A percentile compares a stretch with the other conserved stretches of the same genome.
Evolutionary conservation across 805 yeast genomes (phyloP).

Genomic region (Candida adriatica): DNA sequence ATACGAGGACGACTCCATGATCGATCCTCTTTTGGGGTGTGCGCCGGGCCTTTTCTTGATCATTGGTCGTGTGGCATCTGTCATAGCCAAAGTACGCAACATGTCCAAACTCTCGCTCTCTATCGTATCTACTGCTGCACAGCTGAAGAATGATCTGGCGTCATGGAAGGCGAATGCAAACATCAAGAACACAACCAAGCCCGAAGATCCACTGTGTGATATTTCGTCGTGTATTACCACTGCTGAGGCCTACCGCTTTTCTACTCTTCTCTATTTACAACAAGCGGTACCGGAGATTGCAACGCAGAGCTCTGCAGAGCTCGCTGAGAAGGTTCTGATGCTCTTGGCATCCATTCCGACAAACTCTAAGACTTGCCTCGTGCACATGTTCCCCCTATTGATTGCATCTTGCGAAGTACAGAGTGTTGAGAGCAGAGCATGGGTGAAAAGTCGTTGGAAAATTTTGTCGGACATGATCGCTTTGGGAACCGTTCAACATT

Average conservation of each 20-base stretch:
- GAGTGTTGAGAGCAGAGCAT: slow-evolving; percentile 50
- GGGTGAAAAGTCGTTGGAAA: slow-evolving; percentile 57
- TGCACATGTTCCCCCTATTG: slow-evolving; percentile 60
- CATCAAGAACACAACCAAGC: slow-evolving; percentile 26
- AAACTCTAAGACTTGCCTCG: slow-evolving; percentile 45
- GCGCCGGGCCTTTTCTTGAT: slow-evolving; percentile 58
- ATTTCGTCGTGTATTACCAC: slow-evolving; percentile 56
- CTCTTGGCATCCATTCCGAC: slow-evolving; percentile 58
- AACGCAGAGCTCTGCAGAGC: slow-evolving; percentile 41
- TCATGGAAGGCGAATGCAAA: slow-evolving; percentile 46
- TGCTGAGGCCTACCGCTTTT: slow-evolving; percentile 61
- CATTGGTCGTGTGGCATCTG: slow-evolving; percentile 55
- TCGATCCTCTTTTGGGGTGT: slow-evolving; percentile 64
- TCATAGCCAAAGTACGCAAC: slow-evolving; percentile 42
- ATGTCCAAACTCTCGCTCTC: slow-evolving; percentile 35
- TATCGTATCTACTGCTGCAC: slow-evolving; percentile 48
- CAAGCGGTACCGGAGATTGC: slow-evolving; percentile 71
- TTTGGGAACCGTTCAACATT: slow-evolving; percentile 61
- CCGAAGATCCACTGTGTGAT: slow-evolving; percentile 46
- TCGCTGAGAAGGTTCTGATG: slow-evolving; percentile 56
- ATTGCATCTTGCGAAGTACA: slow-evolving; percentile 62
- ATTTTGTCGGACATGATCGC: slow-evolving; percentile 45
- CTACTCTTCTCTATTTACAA: slow-evolving; percentile 53
- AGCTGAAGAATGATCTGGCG: slow-evolving; percentile 43
- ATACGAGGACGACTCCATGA: slow-evolving; percentile 16